These are phyloP conservation scores for Saccharomyces hybrid DNA, from an alignment of 1,139 yeast species.

Conservation along the genomic window DNA sequence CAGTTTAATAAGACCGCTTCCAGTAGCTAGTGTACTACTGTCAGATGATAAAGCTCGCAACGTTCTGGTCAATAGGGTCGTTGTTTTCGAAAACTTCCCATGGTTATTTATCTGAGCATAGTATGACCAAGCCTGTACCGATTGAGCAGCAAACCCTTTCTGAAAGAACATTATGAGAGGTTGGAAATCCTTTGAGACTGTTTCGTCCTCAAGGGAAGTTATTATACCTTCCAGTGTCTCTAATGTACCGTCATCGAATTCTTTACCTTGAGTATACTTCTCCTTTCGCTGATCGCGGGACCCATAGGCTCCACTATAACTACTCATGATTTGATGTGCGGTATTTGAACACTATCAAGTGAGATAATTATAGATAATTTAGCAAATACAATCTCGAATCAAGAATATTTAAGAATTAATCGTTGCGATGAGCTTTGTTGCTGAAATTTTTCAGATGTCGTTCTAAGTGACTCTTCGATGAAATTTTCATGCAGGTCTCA, in stretches of 20 bases:
- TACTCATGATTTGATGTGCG: neutral
- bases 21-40: constrained; percentile 21
- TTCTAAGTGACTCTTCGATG: neutral
- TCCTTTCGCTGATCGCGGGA: constrained; percentile 1
- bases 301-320: neutral
- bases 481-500: neutral
- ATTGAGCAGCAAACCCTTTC: constrained; percentile 34
- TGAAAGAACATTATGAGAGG: constrained; percentile 31
- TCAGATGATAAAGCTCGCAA: constrained; percentile 21
- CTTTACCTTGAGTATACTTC: constrained; percentile 12
- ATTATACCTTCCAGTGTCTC: constrained; percentile 23
- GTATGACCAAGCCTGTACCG: constrained; percentile 53
- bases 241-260: constrained; percentile 25
- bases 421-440: neutral
- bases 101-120: constrained; percentile 59
- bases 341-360: neutral
- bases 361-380: neutral
- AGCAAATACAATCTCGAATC: neutral
- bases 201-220: constrained; percentile 16
- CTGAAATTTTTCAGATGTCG: neutral
- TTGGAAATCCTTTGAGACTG: constrained; percentile 20
- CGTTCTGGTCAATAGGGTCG: constrained; percentile 30
- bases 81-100: constrained; percentile 39
- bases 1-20: constrained; percentile 42
- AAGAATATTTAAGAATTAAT: neutral